Evolutionary conservation across 78 protist species (phyloP).

Genomic region (Dictyostelium intermedium): DNA sequence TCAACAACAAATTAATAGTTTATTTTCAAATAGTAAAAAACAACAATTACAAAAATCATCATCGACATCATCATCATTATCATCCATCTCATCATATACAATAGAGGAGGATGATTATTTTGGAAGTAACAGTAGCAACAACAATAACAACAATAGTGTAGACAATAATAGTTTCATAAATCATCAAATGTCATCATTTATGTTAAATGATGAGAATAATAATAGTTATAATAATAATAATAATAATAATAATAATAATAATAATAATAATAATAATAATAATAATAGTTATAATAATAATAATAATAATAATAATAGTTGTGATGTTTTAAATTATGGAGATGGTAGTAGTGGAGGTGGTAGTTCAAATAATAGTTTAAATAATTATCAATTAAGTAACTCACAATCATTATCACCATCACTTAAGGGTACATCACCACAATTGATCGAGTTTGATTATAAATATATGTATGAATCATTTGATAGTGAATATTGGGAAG

Average conservation of each 20-base stretch:
- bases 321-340: neutral
- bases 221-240: neutral
- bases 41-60: neutral
- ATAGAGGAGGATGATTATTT: neutral
- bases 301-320: neutral
- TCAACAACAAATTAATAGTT: neutral
- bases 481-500: conserved; percentile 12
- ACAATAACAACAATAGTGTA: neutral
- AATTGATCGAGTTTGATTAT: conserved; percentile 57
- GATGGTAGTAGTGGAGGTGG: no score
- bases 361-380: neutral
- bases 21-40: conserved; percentile 5
- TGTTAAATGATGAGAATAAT: neutral
- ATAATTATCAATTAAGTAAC: conserved; percentile 13
- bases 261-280: neutral
- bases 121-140: neutral
- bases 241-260: neutral
- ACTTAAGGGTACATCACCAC: conserved; percentile 68
- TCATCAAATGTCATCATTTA: neutral
- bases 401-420: conserved; percentile 68
- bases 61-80: no score
- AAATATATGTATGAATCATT: conserved; percentile 3
- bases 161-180: neutral
- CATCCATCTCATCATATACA: neutral
- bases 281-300: neutral